Conservation (phyloP, 148 eudicot species). For the Spergularia marina region DNA sequence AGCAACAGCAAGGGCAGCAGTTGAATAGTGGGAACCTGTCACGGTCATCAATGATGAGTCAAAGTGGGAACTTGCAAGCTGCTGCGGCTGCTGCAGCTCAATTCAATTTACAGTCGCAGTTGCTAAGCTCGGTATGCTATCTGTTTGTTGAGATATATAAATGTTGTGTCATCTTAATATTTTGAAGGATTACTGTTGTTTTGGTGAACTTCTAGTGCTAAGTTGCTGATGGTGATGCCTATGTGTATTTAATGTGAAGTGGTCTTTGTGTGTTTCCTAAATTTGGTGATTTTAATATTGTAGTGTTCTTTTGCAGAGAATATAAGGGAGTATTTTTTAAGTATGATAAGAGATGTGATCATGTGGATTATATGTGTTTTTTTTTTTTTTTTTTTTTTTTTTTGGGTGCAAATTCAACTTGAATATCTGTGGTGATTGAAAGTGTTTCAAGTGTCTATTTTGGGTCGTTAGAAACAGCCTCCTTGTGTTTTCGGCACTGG, state of each 20-base stretch:
- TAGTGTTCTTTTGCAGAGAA: slow-evolving; percentile 16
- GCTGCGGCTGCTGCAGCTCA: slow-evolving; percentile 55
- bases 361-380: neutral
- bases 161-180: neutral
- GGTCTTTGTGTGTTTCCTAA: neutral
- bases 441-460: neutral
- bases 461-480: too few species aligned
- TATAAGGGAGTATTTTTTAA: neutral
- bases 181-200: neutral
- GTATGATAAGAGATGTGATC: neutral
- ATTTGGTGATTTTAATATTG: neutral
- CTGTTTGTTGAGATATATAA: neutral
- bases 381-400: neutral
- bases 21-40: slow-evolving; percentile 49
- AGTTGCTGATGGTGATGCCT: neutral
- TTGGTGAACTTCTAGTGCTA: neutral
- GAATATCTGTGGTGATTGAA: neutral
- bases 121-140: slow-evolving; percentile 59
- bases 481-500: too few species aligned
- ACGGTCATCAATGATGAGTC: slow-evolving; percentile 52
- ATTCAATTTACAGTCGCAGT: slow-evolving; percentile 57
- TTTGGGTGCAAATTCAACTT: neutral
- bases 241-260: neutral
- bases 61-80: slow-evolving; percentile 55
- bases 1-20: slow-evolving; percentile 37